Percentiles rank a stretch among this genome's conserved stretches.
Conservation (phyloP, 2,329 filamentous ascomycete species). For the Aspergillus pseudonomiae region DNA sequence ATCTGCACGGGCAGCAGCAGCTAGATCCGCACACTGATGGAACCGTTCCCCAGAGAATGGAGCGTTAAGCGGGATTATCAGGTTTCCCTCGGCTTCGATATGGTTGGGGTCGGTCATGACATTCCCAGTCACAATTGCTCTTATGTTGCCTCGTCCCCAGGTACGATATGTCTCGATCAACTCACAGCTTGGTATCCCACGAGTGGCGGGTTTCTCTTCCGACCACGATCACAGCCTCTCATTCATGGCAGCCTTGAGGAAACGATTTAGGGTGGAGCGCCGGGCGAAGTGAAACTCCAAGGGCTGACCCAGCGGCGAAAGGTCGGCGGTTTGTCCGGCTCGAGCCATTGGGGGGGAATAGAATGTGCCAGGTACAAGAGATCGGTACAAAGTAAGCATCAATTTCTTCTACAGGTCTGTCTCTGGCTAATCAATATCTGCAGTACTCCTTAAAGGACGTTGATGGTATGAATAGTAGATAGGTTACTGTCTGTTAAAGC, state of each 20-base stretch:
- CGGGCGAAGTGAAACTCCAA: slow-evolving; percentile 56
- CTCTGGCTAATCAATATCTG: too few relatives aligned
- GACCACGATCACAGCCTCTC: slow-evolving; percentile 66
- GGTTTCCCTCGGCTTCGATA: slow-evolving; percentile 59
- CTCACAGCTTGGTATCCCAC: slow-evolving; percentile 58
- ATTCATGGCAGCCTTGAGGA: slow-evolving; percentile 69
- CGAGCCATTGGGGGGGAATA: too few relatives aligned
- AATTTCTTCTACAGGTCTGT: too few relatives aligned
- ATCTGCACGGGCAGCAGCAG: slow-evolving; percentile 57
- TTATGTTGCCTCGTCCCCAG: slow-evolving; percentile 63
- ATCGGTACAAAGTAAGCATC: too few relatives aligned
- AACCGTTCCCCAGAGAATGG: slow-evolving; percentile 61
- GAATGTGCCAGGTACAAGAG: too few relatives aligned
- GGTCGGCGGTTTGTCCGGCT: too few relatives aligned
- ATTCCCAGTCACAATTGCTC: slow-evolving; percentile 64
- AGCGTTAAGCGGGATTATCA: slow-evolving; percentile 59
- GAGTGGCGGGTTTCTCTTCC: slow-evolving; percentile 52
- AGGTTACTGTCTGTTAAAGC: too few relatives aligned
- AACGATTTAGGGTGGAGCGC: slow-evolving; percentile 64
- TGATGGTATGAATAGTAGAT: too few relatives aligned
- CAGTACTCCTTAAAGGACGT: too few relatives aligned
- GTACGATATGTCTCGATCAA: slow-evolving; percentile 60
- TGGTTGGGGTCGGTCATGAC: slow-evolving; percentile 65
- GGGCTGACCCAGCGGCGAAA: slow-evolving; percentile 48
- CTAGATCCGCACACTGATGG: slow-evolving; percentile 60